Evolutionary conservation across 345 rosid genomes (phyloP).

Genomic region (Acer saccharum): DNA sequence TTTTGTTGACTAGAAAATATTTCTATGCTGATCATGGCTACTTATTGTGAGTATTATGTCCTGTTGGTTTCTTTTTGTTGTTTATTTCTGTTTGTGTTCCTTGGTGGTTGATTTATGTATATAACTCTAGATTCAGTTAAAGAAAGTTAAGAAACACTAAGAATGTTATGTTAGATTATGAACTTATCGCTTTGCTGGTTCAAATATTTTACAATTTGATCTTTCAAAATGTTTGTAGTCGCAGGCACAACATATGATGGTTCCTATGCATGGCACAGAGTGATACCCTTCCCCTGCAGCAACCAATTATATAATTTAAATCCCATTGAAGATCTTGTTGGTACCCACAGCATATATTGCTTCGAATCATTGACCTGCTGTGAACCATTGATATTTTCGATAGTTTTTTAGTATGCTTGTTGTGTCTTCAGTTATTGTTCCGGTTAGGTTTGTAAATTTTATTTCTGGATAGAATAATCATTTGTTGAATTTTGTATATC

Average conservation of each 20-base stretch:
- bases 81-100: conserved; percentile 5
- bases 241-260: conserved; percentile 70
- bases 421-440: neutral
- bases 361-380: conserved; percentile 1
- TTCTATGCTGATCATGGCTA: neutral
- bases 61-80: neutral
- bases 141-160: conserved; percentile 7
- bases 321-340: conserved; percentile 17
- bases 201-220: neutral
- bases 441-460: conserved; percentile 15
- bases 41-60: neutral
- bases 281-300: conserved; percentile 16
- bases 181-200: conserved; percentile 11
- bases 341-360: neutral
- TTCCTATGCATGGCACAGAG: conserved; percentile 66
- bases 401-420: conserved; percentile 23
- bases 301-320: conserved; percentile 5
- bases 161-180: neutral
- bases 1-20: neutral
- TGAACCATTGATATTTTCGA: neutral
- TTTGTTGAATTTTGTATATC: conserved; percentile 21
- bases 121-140: neutral
- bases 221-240: conserved; percentile 9
- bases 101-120: neutral
- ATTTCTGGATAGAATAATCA: neutral